Percentiles rank a stretch among this genome's conserved stretches.
These are phyloP conservation scores for Entomortierella lignicola DNA, from an alignment of 192 early-diverging fungal species.

Conservation along the genomic window DNA sequence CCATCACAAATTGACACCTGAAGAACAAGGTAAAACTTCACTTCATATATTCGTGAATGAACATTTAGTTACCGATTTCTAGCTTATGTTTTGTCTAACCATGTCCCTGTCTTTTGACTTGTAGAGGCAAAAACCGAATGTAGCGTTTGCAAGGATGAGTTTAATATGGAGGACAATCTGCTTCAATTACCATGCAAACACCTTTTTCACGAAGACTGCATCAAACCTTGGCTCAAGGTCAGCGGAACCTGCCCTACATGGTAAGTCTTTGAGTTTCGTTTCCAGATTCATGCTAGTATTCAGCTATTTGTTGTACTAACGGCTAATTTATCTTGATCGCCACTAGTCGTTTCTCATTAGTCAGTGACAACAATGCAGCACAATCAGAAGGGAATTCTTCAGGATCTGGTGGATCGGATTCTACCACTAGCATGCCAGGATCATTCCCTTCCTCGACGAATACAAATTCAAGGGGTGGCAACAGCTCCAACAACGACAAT, in stretches of 20 bases:
- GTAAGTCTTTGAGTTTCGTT: conserved; percentile 37
- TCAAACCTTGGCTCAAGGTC: conserved; percentile 92
- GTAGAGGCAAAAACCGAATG: conserved; percentile 78
- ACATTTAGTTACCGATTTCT: background rate
- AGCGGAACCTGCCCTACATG: conserved; percentile 96
- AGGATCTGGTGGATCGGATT: background rate
- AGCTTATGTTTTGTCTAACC: background rate
- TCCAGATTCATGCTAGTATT: no score
- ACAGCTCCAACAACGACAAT: background rate
- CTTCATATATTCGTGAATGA: background rate
- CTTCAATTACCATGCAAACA: conserved; percentile 87
- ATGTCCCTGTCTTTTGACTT: background rate
- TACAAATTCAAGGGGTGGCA: conserved; percentile 4
- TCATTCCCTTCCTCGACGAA: conserved; percentile 3
- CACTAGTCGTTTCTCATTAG: conserved; percentile 24
- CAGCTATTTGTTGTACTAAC: background rate
- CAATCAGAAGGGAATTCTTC: background rate
- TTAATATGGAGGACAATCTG: conserved; percentile 71
- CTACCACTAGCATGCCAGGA: conserved; percentile 1
- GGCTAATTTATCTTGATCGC: background rate
- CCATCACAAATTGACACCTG: conserved; percentile 25
- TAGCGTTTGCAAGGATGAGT: conserved; percentile 93
- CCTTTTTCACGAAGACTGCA: conserved; percentile 89
- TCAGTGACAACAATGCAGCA: conserved; percentile 7
- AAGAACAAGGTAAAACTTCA: conserved; percentile 15